These are phyloP conservation scores for Dendrostoma leiphaemia DNA, from an alignment of 2,329 filamentous ascomycete species.

Conservation along the genomic window DNA sequence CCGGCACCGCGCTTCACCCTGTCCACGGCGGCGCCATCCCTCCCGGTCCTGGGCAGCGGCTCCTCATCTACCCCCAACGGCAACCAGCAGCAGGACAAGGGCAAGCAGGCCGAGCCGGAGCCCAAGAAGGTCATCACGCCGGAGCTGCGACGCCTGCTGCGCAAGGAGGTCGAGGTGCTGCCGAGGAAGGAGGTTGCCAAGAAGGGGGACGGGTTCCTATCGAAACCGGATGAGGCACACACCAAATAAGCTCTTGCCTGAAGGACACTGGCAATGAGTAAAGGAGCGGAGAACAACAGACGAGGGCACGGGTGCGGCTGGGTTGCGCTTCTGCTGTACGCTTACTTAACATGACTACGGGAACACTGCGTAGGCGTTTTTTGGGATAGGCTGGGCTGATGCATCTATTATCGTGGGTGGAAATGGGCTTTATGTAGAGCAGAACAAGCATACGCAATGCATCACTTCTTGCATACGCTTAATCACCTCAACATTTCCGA, in stretches of 20 bases:
- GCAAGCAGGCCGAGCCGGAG: conserved; percentile 23
- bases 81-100: conserved; percentile 5
- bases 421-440: neutral
- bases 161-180: conserved; percentile 44
- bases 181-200: conserved; percentile 29
- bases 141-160: conserved; percentile 54
- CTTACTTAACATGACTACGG: neutral
- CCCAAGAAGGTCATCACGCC: conserved; percentile 52
- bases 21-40: conserved; percentile 8
- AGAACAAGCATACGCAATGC: neutral
- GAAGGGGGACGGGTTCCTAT: conserved; percentile 24
- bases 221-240: conserved; percentile 2
- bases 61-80: conserved; percentile 15
- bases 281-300: neutral
- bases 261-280: too few species aligned
- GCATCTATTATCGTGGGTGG: neutral
- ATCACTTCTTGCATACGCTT: neutral
- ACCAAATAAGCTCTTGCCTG: neutral
- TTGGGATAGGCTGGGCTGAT: neutral
- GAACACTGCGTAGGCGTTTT: conserved; percentile 1
- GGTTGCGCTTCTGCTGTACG: neutral
- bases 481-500: too few species aligned
- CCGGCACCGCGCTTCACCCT: conserved; percentile 51
- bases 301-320: neutral
- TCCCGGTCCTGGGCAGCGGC: conserved; percentile 1